Evolutionary conservation across 2,329 filamentous ascomycete species (phyloP).

Genomic region (Metarhizium brunneum): DNA sequence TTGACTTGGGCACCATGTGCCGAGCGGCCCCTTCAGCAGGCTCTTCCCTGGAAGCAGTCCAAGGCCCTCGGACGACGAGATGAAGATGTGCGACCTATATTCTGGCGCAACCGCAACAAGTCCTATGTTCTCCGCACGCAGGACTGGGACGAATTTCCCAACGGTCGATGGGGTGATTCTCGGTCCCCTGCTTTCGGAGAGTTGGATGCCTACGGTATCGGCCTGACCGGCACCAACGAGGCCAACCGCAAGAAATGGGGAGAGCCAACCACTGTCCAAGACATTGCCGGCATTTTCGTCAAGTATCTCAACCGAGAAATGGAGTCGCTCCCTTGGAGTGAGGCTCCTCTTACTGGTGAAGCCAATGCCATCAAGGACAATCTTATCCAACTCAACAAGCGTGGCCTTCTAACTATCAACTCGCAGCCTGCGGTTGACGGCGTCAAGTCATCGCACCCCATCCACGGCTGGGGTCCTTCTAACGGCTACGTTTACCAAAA

Average conservation of each 20-base stretch:
- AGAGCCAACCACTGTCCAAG: slow-evolving; percentile 66
- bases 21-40: slow-evolving; percentile 71
- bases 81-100: slow-evolving; percentile 95
- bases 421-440: slow-evolving; percentile 93
- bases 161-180: slow-evolving; percentile 96
- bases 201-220: slow-evolving; percentile 87
- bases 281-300: slow-evolving; percentile 77
- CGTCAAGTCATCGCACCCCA: slow-evolving; percentile 73
- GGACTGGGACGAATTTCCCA: slow-evolving; percentile 98
- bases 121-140: slow-evolving; percentile 93
- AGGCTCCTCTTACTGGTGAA: slow-evolving; percentile 75
- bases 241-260: slow-evolving; percentile 95
- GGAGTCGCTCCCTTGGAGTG: slow-evolving; percentile 86
- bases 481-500: slow-evolving; percentile 99
- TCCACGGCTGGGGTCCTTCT: slow-evolving; percentile 88
- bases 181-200: slow-evolving; percentile 94
- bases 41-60: slow-evolving; percentile 94
- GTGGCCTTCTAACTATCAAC: slow-evolving; percentile 90
- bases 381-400: slow-evolving; percentile 72
- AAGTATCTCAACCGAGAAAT: slow-evolving; percentile 75
- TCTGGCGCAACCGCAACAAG: slow-evolving; percentile 96
- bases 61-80: slow-evolving; percentile 79
- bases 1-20: slow-evolving; percentile 70
- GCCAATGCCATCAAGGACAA: slow-evolving; percentile 68
- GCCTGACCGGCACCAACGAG: slow-evolving; percentile 88